Evolutionary conservation across 2,329 filamentous ascomycete genomes (phyloP), one percentile per base, ranked within the genome.

Genomic region (Fusarium sublunatum): DNA sequence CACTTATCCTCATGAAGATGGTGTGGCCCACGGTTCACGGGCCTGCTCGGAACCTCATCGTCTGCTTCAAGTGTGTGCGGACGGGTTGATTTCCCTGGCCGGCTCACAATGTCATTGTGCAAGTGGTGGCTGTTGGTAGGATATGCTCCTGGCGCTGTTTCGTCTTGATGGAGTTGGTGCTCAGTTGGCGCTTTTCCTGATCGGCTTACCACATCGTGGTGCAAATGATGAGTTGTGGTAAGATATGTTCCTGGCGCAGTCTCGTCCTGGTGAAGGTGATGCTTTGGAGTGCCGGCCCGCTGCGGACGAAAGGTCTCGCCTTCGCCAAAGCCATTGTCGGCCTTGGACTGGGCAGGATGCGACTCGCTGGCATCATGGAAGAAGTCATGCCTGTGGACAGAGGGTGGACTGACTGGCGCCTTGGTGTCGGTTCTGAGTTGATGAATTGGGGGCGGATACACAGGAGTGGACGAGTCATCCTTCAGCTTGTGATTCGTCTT

Each of bases 61-160:
- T 70, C 67, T 13, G 22, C 43, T 15, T 61, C 67, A 10, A 70
- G 61, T 22, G 24, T 42, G 28, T 70, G 68, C 4, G 58, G 47
- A 6, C 22, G 53, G 25, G 41, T 44, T 25, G 53, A 35, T 41
- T 13, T 50, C 13, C 32, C 15, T 12, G 53, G 44, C 15, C 29
- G 19, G 25, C 36, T 45, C 24, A 59, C 40, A 19, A 44, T 29
- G 31, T 70, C 68, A 25, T 58, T 25, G 24, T 41, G 46, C 42
- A 65, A 45, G 13, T 53, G 32, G 28, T 65, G 58, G 25, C 42
- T n/a, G 7, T 42, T 12, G 19, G 50, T 15, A 34, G 31, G 31
- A n/a, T 34, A 12, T 34, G 31, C 11, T 34, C 10, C 11, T n/a
- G 31, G 31, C 5, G 3, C 31, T 3, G 31, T 12, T 13, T n/a